Base-by-base conservation (phyloP, 768 basidiomycete genomes). In the Tephrocybe sp. region DNA sequence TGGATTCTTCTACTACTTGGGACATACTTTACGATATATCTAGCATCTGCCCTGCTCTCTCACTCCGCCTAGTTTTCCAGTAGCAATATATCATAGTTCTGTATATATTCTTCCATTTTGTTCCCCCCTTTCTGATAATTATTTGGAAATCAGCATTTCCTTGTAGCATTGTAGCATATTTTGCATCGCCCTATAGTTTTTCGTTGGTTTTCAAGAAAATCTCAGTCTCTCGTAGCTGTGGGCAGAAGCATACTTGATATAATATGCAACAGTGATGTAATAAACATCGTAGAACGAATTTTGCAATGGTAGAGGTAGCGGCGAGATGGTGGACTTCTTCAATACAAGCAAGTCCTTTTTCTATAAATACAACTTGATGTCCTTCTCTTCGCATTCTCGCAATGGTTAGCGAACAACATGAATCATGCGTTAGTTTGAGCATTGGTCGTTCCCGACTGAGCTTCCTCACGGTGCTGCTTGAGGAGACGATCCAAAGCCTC, bases 401-500 rank as follows among this genome's bases (percentile, higher is more conserved):
- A 20, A 15, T 21, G 15, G 26, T 26, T n/a, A 43, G 4, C 24
- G 20, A n/a, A 38, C 17, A 36, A 24, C 26, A 8, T 10, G 33
- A 17, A 28, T 28, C 11, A 28, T 23, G 25, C 17, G 12, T 48
- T 24, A 40, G 32, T 43, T 36, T 36, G 12, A 7, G 42, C 25
- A n/a, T 36, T 48, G 46, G 30, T 42, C 41, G 41, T 54, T 34
- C 48, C 50, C 15, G 26, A 30, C 23, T 44, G 48, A 3, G 57
- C 55, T 38, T 61, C 57, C 21, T 58, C 55, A 8, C 84, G 82
- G 72, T 95, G 93, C 74, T 82, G 82, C 73, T 79, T 81, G 58
- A 98, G 79, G 26, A 98, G 77, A 53, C 86, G 80, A 68, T 98
- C 94, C 25, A 98, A 79, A 4, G 91, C 87, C 64, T 90, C 88